Percentiles rank a stretch among this genome's conserved stretches.
Evolutionary conservation across 2,329 filamentous ascomycete species (phyloP).

Genomic region (Falciphora oryzae): DNA sequence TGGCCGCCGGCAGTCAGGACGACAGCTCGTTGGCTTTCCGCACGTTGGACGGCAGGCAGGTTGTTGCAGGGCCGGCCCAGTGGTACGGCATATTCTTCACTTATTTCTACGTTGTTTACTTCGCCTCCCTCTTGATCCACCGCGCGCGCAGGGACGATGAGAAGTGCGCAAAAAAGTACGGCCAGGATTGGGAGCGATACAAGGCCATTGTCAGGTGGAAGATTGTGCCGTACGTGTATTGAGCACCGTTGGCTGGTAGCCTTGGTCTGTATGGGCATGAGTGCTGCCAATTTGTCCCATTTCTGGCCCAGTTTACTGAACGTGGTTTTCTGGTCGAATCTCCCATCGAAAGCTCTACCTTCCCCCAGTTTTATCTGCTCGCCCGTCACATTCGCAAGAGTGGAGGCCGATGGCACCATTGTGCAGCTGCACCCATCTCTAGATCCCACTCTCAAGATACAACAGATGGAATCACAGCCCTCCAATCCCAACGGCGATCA

Average conservation of each 20-base stretch:
- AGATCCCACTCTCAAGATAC: background rate
- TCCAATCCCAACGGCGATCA: too few species aligned
- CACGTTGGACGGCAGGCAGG: background rate
- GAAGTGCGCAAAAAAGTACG: background rate
- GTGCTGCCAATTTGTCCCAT: background rate
- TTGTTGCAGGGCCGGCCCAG: background rate
- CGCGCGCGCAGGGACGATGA: conserved; percentile 1
- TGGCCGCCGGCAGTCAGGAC: conserved; percentile 45
- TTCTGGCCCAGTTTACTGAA: background rate
- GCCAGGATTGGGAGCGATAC: conserved; percentile 2
- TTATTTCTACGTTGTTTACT: background rate
- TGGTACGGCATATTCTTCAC: background rate
- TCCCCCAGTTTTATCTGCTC: background rate
- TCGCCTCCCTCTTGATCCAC: background rate
- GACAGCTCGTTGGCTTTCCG: conserved; percentile 30
- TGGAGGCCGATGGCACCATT: background rate
- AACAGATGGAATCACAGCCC: too few species aligned
- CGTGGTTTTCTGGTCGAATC: background rate
- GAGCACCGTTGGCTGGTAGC: background rate
- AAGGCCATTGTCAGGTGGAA: background rate
- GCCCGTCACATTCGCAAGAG: background rate
- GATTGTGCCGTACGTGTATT: conserved; percentile 2
- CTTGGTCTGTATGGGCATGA: background rate
- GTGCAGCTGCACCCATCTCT: background rate
- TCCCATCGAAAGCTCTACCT: background rate